Percentiles rank a stretch among this genome's conserved stretches.
Evolutionary conservation across 2,329 filamentous ascomycete species (phyloP).

Genomic region (Exophiala sideris): DNA sequence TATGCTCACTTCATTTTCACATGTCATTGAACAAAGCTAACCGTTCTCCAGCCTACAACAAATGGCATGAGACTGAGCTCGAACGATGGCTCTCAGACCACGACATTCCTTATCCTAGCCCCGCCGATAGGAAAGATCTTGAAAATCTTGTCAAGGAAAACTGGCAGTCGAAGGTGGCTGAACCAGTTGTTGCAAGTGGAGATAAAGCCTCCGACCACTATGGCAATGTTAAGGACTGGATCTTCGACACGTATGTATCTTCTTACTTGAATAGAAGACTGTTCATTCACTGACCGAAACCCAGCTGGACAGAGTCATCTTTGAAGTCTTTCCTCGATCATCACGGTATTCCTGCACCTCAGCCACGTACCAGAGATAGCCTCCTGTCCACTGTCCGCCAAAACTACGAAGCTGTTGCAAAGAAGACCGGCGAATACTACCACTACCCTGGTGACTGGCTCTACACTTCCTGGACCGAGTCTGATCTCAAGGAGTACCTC

Average conservation of each 20-base stretch:
- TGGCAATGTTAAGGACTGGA: constrained; percentile 76
- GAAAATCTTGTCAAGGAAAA: constrained; percentile 83
- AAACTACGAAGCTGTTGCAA: constrained; percentile 75
- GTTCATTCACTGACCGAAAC: constrained; percentile 35
- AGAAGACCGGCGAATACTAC: constrained; percentile 70
- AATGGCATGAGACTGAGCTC: constrained; percentile 97
- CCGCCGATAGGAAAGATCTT: constrained; percentile 91
- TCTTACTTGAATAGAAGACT: constrained; percentile 1
- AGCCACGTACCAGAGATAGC: constrained; percentile 80
- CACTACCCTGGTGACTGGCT: constrained; percentile 95
- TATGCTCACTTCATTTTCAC: constrained; percentile 45
- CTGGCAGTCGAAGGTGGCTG: constrained; percentile 77
- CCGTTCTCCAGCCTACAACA: constrained; percentile 75
- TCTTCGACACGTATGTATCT: constrained; percentile 68
- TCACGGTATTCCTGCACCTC: constrained; percentile 81
- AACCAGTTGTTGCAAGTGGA: constrained; percentile 71
- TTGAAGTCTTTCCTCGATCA: constrained; percentile 90
- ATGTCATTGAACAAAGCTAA: constrained; percentile 4
- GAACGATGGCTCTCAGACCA: constrained; percentile 95
- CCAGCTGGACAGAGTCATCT: constrained; percentile 85
- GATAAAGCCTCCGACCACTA: constrained; percentile 72
- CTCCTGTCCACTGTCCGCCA: constrained; percentile 73
- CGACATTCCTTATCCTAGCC: constrained; percentile 82
- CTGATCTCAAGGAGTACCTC: constrained; percentile 89
- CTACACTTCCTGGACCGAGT: constrained; percentile 86